Evolutionary conservation across 257 asterid genomes (phyloP).

Genomic region (Apocynum venetum): DNA sequence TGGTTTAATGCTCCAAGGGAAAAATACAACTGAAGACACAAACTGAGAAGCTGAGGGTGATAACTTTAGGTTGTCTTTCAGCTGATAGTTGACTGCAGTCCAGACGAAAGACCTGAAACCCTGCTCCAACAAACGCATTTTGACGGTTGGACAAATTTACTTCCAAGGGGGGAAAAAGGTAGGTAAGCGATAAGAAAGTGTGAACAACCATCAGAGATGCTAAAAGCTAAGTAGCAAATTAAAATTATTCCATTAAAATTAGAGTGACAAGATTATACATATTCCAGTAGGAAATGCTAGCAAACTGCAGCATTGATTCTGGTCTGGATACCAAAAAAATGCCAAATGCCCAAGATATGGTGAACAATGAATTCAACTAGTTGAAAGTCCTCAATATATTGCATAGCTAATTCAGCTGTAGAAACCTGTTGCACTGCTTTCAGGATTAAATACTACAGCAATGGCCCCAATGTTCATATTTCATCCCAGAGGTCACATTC

Average conservation of each 20-base stretch:
- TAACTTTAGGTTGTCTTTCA: conserved; percentile 79
- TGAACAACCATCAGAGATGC: background rate
- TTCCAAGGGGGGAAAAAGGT: background rate
- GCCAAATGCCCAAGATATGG: background rate
- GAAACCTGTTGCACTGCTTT: background rate
- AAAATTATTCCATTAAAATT: background rate
- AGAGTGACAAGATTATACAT: background rate
- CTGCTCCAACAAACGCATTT: conserved; percentile 44
- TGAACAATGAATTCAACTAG: background rate
- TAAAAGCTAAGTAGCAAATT: background rate
- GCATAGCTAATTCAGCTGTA: background rate
- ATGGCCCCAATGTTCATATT: background rate
- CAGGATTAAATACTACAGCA: background rate
- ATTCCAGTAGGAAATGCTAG: background rate
- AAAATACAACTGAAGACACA: conserved; percentile 80
- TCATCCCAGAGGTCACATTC: background rate
- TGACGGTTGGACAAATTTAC: conserved; percentile 6
- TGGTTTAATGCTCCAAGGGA: conserved; percentile 96
- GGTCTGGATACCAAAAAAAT: background rate
- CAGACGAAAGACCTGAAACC: conserved; percentile 97
- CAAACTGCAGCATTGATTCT: background rate
- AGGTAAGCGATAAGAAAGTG: background rate
- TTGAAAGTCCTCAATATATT: background rate
- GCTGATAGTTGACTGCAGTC: conserved; percentile 95
- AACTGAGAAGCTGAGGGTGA: conserved; percentile 96